These are phyloP conservation scores for Aspergillus chevalieri DNA, from an alignment of 2,329 filamentous ascomycete genomes.

Conservation along the genomic window DNA sequence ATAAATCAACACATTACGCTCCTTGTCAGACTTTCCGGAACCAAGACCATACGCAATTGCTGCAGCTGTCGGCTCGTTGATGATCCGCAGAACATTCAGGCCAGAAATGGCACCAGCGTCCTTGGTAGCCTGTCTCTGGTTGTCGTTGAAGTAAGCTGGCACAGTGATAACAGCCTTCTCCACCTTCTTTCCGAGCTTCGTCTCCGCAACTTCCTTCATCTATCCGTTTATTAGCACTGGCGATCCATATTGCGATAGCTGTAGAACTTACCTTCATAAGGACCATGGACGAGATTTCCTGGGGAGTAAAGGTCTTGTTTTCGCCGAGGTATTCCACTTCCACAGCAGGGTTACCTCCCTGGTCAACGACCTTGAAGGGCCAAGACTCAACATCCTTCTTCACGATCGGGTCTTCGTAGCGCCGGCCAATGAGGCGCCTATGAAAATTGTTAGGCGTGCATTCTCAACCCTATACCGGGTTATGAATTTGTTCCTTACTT, in stretches of 20 bases:
- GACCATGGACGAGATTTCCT: slow-evolving; percentile 99
- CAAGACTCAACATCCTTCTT: slow-evolving; percentile 99
- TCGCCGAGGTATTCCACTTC: slow-evolving; percentile 93
- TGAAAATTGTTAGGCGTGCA: neutral
- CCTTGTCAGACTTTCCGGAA: slow-evolving; percentile 89
- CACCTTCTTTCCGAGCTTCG: slow-evolving; percentile 97
- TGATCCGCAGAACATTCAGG: slow-evolving; percentile 98
- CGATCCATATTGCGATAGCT: neutral
- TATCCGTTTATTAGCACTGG: slow-evolving; percentile 35
- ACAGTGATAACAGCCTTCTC: slow-evolving; percentile 99
- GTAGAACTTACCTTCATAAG: slow-evolving; percentile 74
- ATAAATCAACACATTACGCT: slow-evolving; percentile 99
- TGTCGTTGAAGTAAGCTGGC: slow-evolving; percentile 99
- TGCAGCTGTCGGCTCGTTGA: slow-evolving; percentile 98
- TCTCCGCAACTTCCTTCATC: slow-evolving; percentile 99
- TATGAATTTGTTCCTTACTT: slow-evolving; percentile 63
- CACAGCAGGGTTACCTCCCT: slow-evolving; percentile 80
- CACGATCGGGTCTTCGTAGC: slow-evolving; percentile 90
- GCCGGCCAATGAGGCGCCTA: slow-evolving; percentile 94
- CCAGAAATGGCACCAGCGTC: slow-evolving; percentile 96
- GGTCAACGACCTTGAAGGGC: slow-evolving; percentile 97
- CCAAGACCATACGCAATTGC: slow-evolving; percentile 98
- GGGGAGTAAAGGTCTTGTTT: slow-evolving; percentile 92
- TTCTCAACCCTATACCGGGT: neutral
- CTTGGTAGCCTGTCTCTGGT: slow-evolving; percentile 99